Conservation (phyloP, 1,139 yeast species). For the Debaryomyces subglobosus region DNA sequence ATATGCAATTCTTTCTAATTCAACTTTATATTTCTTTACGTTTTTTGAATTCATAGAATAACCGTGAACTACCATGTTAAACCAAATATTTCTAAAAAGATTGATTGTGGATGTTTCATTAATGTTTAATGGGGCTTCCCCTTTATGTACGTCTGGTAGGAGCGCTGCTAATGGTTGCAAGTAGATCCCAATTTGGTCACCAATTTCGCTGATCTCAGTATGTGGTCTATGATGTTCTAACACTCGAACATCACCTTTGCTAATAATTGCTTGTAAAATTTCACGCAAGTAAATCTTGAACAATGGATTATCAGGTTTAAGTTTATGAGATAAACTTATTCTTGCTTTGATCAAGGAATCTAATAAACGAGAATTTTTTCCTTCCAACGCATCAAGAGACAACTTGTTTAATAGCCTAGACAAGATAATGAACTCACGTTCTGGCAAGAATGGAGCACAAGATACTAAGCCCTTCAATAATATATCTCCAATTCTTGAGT, state of each 20-base stretch:
- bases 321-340: constrained; percentile 51
- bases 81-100: constrained; percentile 89
- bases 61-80: constrained; percentile 91
- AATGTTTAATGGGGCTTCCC: constrained; percentile 39
- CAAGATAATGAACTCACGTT: constrained; percentile 59
- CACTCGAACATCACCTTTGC: constrained; percentile 81
- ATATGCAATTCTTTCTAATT: constrained; percentile 75
- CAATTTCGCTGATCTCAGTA: constrained; percentile 74
- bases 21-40: constrained; percentile 47
- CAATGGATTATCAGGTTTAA: constrained; percentile 47
- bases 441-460: constrained; percentile 61
- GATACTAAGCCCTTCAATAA: constrained; percentile 60
- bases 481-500: constrained; percentile 40
- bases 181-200: constrained; percentile 68
- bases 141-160: constrained; percentile 59
- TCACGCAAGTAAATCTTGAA: constrained; percentile 66
- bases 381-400: constrained; percentile 37
- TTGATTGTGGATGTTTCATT: constrained; percentile 51
- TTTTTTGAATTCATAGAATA: constrained; percentile 64
- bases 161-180: constrained; percentile 76
- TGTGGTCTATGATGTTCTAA: constrained; percentile 84
- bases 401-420: constrained; percentile 50
- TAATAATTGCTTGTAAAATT: constrained; percentile 64
- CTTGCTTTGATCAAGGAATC: constrained; percentile 51
- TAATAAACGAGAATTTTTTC: constrained; percentile 35